Base-by-base conservation (phyloP, 768 basidiomycete species). In the Kwoniella bestiolae region DNA sequence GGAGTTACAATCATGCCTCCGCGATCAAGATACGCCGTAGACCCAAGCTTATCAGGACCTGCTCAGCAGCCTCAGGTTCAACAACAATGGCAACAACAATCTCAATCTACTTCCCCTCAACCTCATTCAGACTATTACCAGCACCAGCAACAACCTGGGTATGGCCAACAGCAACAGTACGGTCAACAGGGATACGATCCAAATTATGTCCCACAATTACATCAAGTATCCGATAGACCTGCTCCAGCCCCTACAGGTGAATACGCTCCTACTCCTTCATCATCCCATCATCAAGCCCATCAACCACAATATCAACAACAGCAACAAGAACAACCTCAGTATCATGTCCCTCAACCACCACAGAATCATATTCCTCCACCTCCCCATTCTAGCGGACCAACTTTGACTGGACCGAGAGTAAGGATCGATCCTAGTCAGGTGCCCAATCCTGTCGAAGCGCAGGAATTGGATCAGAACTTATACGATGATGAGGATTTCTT, bases 371-470 rank as follows among this genome's bases (percentile, higher is more conserved):
- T 90, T 67, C 86, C 85, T 6, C 87, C 89, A 74, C 88, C 89
- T 7, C 89, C 89, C 29, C 89, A 90, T 78, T 86, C 86, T 38
- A 85, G 87, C 25, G 89, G 89, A 0, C 81, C 84, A 32, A 73
- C 82, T 26, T 85, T 86, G 65, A 81, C 86, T 74, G 92, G 92
- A 62, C 85, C 79, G 8, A 69, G 77, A 58, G 69, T 76, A 1
- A 53, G 88, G 63, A 92, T 99, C 72, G 91, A 97, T 79, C 88
- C 90, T 6, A 85, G 83, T 71, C 93, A 95, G 76, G 88, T 98
- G 29, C 96, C 96, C n/a, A 94, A 93, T 3, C 90, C 92, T 25
- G 87, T 91, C 16, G 88, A 90, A 45, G 84, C 87, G 12, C 87
- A 90, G 56, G 90, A 92, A 72, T 81, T 84, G 5, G 94, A 97